phyloP scores from a whole-genome alignment of 164 flowering plant species.

The Piper longum region DNA sequence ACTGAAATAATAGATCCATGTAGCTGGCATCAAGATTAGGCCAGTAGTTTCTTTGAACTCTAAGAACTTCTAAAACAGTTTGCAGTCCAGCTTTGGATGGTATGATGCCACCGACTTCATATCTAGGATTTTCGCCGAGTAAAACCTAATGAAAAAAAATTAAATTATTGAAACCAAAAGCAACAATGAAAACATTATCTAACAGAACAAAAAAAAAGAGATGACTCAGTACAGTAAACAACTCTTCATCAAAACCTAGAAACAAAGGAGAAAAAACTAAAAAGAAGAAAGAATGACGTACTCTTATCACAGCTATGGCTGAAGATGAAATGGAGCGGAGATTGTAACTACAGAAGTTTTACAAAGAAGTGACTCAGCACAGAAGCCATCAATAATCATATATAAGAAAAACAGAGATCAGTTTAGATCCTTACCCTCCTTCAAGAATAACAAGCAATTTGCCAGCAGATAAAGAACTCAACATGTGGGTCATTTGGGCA shows the following conservation, averaged over 20 bases:
- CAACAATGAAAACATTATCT: neutral
- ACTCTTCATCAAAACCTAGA: too few species aligned
- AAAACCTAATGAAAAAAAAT: slow-evolving; percentile 42
- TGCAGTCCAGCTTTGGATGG: slow-evolving; percentile 60
- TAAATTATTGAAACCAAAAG: slow-evolving; percentile 3
- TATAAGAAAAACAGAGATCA: neutral
- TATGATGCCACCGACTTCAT: slow-evolving; percentile 15
- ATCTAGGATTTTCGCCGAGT: slow-evolving; percentile 57
- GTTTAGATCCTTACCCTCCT: slow-evolving; percentile 72
- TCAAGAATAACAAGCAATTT: slow-evolving; percentile 90
- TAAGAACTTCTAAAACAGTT: slow-evolving; percentile 64
- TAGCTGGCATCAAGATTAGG: slow-evolving; percentile 34
- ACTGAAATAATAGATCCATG: slow-evolving; percentile 32
- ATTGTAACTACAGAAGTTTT: neutral
- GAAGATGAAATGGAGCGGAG: slow-evolving; percentile 2
- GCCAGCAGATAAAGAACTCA: slow-evolving; percentile 51
- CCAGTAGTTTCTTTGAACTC: slow-evolving; percentile 75
- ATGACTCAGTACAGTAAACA: too few species aligned
- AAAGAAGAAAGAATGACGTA: neutral
- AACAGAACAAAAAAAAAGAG: too few species aligned
- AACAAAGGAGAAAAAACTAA: neutral
- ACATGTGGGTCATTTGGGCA: slow-evolving; percentile 80
- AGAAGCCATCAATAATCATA: neutral
- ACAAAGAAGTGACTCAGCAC: neutral
- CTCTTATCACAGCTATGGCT: slow-evolving; percentile 1